Evolutionary conservation across 2,329 filamentous ascomycete genomes (phyloP).

Genomic region (Colletotrichum incanum): DNA sequence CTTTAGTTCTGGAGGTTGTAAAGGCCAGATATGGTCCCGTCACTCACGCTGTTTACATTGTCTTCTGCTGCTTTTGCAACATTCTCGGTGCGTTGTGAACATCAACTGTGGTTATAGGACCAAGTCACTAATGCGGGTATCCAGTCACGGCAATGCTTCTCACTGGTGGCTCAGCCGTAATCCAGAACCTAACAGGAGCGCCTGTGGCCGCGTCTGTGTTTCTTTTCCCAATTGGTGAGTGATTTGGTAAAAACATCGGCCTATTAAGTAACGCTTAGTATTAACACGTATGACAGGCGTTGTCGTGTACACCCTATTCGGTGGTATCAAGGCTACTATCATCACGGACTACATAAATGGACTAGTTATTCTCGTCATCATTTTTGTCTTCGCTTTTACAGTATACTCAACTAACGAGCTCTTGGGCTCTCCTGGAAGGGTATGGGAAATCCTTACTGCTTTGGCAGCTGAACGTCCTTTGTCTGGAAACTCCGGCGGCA

Average conservation of each 20-base stretch:
- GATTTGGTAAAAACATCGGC: fast-evolving
- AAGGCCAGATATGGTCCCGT: slow-evolving; percentile 81
- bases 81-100: slow-evolving; percentile 64
- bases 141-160: slow-evolving; percentile 90
- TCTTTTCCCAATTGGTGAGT: slow-evolving; percentile 81
- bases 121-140: slow-evolving; percentile 58
- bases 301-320: slow-evolving; percentile 82
- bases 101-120: neutral
- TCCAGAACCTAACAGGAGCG: slow-evolving; percentile 49
- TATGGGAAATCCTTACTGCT: slow-evolving; percentile 83
- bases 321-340: slow-evolving; percentile 90
- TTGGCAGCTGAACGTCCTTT: slow-evolving; percentile 82
- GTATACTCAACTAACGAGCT: slow-evolving; percentile 82
- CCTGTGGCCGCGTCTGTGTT: slow-evolving; percentile 86
- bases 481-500: slow-evolving; percentile 83
- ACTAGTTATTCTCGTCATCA: slow-evolving; percentile 86
- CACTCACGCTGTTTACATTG: slow-evolving; percentile 84
- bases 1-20: slow-evolving; percentile 81
- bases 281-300: slow-evolving; percentile 38
- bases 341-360: slow-evolving; percentile 91
- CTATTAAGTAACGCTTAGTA: fast-evolving
- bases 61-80: slow-evolving; percentile 85
- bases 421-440: slow-evolving; percentile 81
- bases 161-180: slow-evolving; percentile 75
- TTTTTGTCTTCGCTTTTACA: slow-evolving; percentile 87